A percentile compares a stretch with the other conserved stretches of the same genome.
phyloP scores from a whole-genome alignment of 2,329 filamentous ascomycete genomes.

The Davidsoniella eucalypti region DNA sequence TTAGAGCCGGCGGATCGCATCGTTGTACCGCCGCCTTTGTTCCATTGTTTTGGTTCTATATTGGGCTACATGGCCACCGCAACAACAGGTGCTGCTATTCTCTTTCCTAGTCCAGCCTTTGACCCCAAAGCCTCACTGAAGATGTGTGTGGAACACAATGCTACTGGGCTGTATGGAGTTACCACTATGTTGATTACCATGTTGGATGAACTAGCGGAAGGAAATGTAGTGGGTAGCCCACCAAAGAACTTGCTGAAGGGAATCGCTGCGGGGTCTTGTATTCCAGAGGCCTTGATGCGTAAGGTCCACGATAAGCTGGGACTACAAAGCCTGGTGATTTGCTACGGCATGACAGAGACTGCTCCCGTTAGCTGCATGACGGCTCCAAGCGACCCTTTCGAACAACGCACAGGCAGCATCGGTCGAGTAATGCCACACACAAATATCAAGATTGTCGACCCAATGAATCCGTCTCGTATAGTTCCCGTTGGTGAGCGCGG shows the following conservation, averaged over 20 bases:
- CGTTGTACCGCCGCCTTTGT: slow-evolving; percentile 73
- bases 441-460: slow-evolving; percentile 55
- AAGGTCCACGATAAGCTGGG: slow-evolving; percentile 59
- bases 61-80: slow-evolving; percentile 94
- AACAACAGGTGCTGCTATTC: slow-evolving; percentile 59
- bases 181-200: slow-evolving; percentile 89
- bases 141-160: slow-evolving; percentile 35
- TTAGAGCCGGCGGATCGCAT: slow-evolving; percentile 58
- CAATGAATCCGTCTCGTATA: slow-evolving; percentile 38
- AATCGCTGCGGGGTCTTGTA: slow-evolving; percentile 74
- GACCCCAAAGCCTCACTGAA: slow-evolving; percentile 55
- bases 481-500: slow-evolving; percentile 52
- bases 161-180: slow-evolving; percentile 66
- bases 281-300: slow-evolving; percentile 68
- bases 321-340: slow-evolving; percentile 70
- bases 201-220: slow-evolving; percentile 52
- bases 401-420: slow-evolving; percentile 58
- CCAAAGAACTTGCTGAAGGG: slow-evolving; percentile 53
- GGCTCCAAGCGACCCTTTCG: slow-evolving; percentile 53
- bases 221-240: slow-evolving; percentile 17
- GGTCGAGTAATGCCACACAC: slow-evolving; percentile 78
- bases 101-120: slow-evolving; percentile 79
- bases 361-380: slow-evolving; percentile 70
- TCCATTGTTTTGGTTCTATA: slow-evolving; percentile 81
- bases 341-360: slow-evolving; percentile 95